A percentile compares a stretch with the other conserved stretches of the same genome.
Conservation (phyloP, 768 basidiomycete genomes). For the Kwoniella bestiolae region DNA sequence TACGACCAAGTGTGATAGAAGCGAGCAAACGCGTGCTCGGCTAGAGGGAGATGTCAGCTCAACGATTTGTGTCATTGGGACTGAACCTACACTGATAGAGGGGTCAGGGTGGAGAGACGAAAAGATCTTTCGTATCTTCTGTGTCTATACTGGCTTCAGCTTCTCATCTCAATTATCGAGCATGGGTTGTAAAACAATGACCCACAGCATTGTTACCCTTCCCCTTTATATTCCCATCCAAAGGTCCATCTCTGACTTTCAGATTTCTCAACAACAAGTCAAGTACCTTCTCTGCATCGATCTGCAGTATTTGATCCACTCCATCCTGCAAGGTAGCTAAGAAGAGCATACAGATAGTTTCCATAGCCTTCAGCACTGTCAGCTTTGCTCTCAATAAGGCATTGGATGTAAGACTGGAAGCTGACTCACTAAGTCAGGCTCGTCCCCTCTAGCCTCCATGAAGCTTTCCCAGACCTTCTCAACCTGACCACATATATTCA, state of each 20-base stretch:
- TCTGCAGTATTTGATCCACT: constrained; percentile 23
- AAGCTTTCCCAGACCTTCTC: constrained; percentile 48
- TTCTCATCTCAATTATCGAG: background rate
- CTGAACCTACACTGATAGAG: background rate
- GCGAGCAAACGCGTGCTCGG: constrained; percentile 11
- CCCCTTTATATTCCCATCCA: constrained; percentile 8
- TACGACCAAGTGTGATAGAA: background rate
- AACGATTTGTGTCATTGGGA: background rate
- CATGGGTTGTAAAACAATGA: no score
- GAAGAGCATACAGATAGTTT: constrained; percentile 40
- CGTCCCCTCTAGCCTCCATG: constrained; percentile 23
- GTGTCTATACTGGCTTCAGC: background rate
- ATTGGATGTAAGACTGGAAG: background rate
- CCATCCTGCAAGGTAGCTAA: constrained; percentile 34
- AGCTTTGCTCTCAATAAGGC: background rate
- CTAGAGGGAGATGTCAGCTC: constrained; percentile 9
- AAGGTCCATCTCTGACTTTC: constrained; percentile 13
- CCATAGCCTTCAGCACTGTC: constrained; percentile 31
- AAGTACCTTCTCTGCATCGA: constrained; percentile 19
- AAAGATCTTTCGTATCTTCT: constrained; percentile 9
- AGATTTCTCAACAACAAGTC: constrained; percentile 23
- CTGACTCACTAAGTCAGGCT: constrained; percentile 41
- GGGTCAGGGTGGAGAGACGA: background rate
- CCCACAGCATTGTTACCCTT: background rate
- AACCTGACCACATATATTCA: constrained; percentile 50